Evolutionary conservation across 2,329 filamentous ascomycete species (phyloP).

Genomic region (Truncatella angustata): DNA sequence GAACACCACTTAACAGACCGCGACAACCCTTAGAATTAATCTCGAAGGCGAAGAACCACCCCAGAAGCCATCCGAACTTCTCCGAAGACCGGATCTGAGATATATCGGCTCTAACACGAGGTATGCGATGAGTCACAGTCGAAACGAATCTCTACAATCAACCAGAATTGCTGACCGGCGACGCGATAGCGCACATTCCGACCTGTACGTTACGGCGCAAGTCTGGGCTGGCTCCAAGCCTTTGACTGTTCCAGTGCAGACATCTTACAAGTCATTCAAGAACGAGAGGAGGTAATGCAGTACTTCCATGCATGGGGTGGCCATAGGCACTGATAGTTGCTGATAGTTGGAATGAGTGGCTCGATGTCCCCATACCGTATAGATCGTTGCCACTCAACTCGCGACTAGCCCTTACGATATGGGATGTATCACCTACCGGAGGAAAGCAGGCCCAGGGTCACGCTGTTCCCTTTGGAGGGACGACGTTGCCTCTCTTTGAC

Average conservation of each 20-base stretch:
- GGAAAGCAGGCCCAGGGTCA: conserved; percentile 69
- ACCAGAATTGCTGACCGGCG: conserved; percentile 20
- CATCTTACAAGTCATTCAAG: conserved; percentile 88
- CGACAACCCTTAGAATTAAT: conserved; percentile 50
- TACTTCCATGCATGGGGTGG: neutral
- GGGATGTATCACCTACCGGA: conserved; percentile 85
- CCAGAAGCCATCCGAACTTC: conserved; percentile 72
- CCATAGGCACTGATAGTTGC: conserved; percentile 13
- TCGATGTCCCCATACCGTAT: conserved; percentile 82
- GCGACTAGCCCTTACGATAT: conserved; percentile 87
- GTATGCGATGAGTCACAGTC: no score
- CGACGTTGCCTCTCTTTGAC: conserved; percentile 89
- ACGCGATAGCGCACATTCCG: conserved; percentile 65
- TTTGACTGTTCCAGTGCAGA: conserved; percentile 87
- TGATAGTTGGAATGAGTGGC: conserved; percentile 90
- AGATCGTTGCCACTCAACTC: conserved; percentile 78
- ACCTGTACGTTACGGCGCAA: conserved; percentile 90
- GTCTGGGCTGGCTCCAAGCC: conserved; percentile 96
- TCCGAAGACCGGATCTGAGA: conserved; percentile 76
- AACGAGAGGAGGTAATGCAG: conserved; percentile 57
- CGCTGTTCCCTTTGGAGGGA: conserved; percentile 89
- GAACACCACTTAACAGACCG: no score
- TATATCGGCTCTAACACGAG: conserved; percentile 85
- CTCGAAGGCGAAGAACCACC: conserved; percentile 74
- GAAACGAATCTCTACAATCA: no score